Conservation (phyloP, 2,329 filamentous ascomycete species). For the Beauveria medogensis region DNA sequence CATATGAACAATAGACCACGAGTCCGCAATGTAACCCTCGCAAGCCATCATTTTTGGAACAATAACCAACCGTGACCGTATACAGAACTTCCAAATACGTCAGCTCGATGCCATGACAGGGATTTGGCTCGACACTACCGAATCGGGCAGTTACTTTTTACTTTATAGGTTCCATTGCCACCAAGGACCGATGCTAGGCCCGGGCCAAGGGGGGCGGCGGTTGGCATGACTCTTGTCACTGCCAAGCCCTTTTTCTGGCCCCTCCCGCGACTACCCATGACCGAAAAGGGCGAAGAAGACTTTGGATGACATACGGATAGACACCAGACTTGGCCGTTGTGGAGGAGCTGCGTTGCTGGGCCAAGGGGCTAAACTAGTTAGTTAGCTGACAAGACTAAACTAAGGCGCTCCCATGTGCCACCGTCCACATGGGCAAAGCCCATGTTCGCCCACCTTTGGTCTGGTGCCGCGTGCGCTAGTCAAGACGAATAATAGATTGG, state of each 20-base stretch:
- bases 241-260: neutral
- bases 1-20: neutral
- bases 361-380: neutral
- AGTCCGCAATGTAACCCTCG: neutral
- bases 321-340: neutral
- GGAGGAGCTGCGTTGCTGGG: neutral
- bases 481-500: neutral
- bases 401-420: neutral
- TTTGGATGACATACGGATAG: neutral
- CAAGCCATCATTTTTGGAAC: neutral
- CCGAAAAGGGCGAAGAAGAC: neutral
- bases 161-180: neutral
- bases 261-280: neutral
- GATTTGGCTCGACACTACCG: neutral
- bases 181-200: neutral
- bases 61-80: neutral
- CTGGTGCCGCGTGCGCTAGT: neutral
- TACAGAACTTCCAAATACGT: neutral
- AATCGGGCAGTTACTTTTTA: conserved; percentile 1
- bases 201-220: neutral
- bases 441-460: neutral
- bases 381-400: too few species aligned
- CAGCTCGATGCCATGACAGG: neutral
- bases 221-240: neutral
- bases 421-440: neutral